Percentiles rank a stretch among this genome's conserved stretches.
These are phyloP conservation scores for Zygoascus biomembranicola DNA, from an alignment of 805 yeast species.

Conservation along the genomic window DNA sequence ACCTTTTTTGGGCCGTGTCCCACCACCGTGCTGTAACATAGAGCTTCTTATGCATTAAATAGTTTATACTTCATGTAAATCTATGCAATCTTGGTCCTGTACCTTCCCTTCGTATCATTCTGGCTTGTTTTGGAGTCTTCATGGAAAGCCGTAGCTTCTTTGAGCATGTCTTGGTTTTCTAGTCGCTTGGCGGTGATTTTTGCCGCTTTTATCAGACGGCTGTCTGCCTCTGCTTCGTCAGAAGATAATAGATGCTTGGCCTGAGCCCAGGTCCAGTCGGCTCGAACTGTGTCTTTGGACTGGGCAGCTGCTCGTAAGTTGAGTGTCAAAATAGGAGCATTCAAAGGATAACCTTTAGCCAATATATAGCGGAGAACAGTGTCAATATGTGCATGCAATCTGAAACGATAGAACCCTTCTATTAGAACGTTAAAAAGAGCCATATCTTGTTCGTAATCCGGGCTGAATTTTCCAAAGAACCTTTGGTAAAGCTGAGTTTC, in stretches of 20 bases:
- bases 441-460: neutral
- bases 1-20: neutral
- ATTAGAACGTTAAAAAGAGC: constrained; percentile 6
- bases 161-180: neutral
- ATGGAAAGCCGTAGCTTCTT: neutral
- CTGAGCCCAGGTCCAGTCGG: constrained; percentile 14
- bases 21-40: neutral
- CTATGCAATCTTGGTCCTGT: neutral
- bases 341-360: constrained; percentile 1
- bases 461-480: neutral
- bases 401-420: constrained; percentile 13
- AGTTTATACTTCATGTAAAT: neutral
- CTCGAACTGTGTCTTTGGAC: constrained; percentile 15
- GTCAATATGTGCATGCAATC: constrained; percentile 9
- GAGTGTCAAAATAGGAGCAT: constrained; percentile 14
- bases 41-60: neutral
- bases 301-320: constrained; percentile 17
- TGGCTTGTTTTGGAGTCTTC: neutral
- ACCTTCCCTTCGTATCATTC: neutral
- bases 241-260: neutral
- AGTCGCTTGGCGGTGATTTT: neutral
- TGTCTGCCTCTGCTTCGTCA: neutral
- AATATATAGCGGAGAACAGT: constrained; percentile 6
- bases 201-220: neutral
- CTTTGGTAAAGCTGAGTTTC: neutral